phyloP scores from a whole-genome alignment of 345 rosid genomes.

The Heritiera fomes region DNA sequence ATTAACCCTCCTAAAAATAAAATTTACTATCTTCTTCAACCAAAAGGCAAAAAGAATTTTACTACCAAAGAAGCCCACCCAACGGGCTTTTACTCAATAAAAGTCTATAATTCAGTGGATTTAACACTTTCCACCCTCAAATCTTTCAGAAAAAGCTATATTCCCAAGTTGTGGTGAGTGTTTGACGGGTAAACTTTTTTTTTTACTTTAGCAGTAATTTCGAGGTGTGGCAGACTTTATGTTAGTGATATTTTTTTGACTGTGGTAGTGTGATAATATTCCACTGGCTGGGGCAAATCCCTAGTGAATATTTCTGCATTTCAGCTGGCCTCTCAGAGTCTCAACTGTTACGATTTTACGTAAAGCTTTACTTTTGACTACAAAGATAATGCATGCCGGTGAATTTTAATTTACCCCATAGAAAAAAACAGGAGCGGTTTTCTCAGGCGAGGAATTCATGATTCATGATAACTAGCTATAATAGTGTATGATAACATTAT shows the following conservation, averaged over 20 bases:
- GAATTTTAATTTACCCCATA: background rate
- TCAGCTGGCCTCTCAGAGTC: background rate
- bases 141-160: background rate
- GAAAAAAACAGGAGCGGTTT: background rate
- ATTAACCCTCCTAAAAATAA: too few relatives aligned
- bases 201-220: background rate
- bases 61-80: background rate
- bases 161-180: constrained; percentile 1
- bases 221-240: constrained; percentile 1
- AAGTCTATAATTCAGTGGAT: too few relatives aligned
- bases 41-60: background rate
- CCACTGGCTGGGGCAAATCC: background rate
- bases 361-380: background rate
- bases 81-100: background rate
- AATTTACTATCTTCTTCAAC: too few relatives aligned
- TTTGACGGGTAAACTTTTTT: background rate
- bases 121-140: background rate
- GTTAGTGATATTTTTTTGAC: too few relatives aligned
- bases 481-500: too few relatives aligned
- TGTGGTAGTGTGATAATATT: too few relatives aligned
- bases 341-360: background rate
- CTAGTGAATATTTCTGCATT: background rate
- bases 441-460: background rate
- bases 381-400: background rate
- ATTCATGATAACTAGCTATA: background rate